phyloP scores from a whole-genome alignment of 1,139 yeast genomes.

The Casaregolazyma lundiana region DNA sequence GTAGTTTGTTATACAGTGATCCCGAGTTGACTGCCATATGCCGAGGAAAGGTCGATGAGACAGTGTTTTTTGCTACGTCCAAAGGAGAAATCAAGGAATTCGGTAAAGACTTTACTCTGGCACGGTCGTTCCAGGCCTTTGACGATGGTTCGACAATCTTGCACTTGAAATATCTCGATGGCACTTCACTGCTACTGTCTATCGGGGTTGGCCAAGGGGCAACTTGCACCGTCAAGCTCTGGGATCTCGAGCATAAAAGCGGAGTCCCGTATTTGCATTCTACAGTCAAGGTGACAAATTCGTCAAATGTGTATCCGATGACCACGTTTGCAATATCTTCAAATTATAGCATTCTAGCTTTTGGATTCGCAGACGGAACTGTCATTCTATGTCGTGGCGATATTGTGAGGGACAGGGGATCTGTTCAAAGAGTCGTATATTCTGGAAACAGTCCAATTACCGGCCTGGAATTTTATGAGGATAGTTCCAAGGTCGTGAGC shows the following conservation, averaged over 20 bases:
- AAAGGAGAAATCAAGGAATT: conserved; percentile 57
- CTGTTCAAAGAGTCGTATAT: conserved; percentile 75
- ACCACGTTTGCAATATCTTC: conserved; percentile 56
- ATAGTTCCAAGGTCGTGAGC: conserved; percentile 15
- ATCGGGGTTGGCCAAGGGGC: conserved; percentile 66
- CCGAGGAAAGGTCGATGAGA: conserved; percentile 41
- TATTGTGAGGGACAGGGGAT: conserved; percentile 79
- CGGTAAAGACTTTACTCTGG: conserved; percentile 44
- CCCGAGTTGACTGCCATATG: conserved; percentile 61
- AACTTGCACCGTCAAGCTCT: conserved; percentile 63
- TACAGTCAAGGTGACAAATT: conserved; percentile 43
- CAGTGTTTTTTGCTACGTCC: conserved; percentile 56
- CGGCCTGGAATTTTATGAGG: conserved; percentile 55
- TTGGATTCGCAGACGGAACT: conserved; percentile 86
- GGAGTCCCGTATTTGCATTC: conserved; percentile 41
- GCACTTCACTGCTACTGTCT: conserved; percentile 53
- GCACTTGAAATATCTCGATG: conserved; percentile 46
- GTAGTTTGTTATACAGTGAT: conserved; percentile 68
- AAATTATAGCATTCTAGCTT: conserved; percentile 62
- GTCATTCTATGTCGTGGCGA: conserved; percentile 85
- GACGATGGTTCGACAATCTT: conserved; percentile 55
- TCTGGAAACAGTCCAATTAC: conserved; percentile 78
- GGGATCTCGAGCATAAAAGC: conserved; percentile 44
- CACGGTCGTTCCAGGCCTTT: conserved; percentile 56
- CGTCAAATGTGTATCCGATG: conserved; percentile 59